These are phyloP conservation scores for Phyllosticta citribraziliensis DNA, from an alignment of 2,329 filamentous ascomycete species.

Conservation along the genomic window DNA sequence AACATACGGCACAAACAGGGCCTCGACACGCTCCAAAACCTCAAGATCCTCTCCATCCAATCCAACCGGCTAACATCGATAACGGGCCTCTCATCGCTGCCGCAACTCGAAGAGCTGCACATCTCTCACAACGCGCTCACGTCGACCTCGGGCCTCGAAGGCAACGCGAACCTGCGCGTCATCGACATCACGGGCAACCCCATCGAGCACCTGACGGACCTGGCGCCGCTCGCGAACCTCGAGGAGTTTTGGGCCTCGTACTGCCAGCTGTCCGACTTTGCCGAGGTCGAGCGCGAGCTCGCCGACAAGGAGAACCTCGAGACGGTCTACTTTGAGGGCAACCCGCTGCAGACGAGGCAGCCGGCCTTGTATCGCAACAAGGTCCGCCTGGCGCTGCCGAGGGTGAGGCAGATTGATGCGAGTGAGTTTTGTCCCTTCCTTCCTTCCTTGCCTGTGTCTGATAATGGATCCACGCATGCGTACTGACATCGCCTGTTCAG, in stretches of 20 bases:
- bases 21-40: slow-evolving; percentile 62
- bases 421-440: slow-evolving; percentile 26
- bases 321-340: slow-evolving; percentile 95
- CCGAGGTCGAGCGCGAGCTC: slow-evolving; percentile 70
- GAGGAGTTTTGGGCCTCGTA: slow-evolving; percentile 94
- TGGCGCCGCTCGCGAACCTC: slow-evolving; percentile 58
- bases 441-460: not conserved
- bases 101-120: slow-evolving; percentile 82
- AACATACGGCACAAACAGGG: slow-evolving; percentile 31
- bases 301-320: slow-evolving; percentile 68
- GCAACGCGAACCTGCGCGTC: slow-evolving; percentile 49
- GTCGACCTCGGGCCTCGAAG: slow-evolving; percentile 57
- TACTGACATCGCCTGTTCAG: not conserved
- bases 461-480: not conserved
- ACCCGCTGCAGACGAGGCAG: slow-evolving; percentile 69
- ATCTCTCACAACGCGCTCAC: slow-evolving; percentile 89
- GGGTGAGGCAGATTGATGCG: slow-evolving; percentile 89
- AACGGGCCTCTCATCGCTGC: slow-evolving; percentile 61
- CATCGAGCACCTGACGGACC: slow-evolving; percentile 62
- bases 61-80: slow-evolving; percentile 83
- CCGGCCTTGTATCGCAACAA: slow-evolving; percentile 93
- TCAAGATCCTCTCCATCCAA: slow-evolving; percentile 87
- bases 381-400: slow-evolving; percentile 74
- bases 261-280: slow-evolving; percentile 70
- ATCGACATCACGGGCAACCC: slow-evolving; percentile 88